phyloP scores from a whole-genome alignment of 805 yeast species.

The Blastobotrys peoriensis region DNA sequence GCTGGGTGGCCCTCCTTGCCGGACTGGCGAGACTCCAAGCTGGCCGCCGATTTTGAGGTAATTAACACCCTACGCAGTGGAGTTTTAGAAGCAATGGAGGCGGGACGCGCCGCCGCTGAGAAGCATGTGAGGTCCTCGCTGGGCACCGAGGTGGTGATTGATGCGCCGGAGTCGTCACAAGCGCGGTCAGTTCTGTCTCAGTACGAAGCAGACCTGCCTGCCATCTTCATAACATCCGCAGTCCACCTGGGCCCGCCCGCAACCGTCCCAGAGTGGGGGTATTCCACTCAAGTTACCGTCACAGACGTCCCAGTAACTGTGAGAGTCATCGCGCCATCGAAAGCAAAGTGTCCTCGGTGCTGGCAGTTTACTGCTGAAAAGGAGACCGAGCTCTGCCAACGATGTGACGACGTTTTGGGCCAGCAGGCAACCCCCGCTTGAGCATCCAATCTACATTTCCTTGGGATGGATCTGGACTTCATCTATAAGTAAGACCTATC shows the following conservation, averaged over 20 bases:
- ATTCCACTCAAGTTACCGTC: constrained; percentile 26
- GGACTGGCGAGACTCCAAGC: constrained; percentile 29
- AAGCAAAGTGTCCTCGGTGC: constrained; percentile 83
- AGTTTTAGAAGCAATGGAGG: constrained; percentile 49
- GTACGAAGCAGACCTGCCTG: constrained; percentile 43
- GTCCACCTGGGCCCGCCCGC: constrained; percentile 36
- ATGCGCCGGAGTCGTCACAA: constrained; percentile 16
- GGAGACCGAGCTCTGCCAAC: constrained; percentile 52
- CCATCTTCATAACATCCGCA: constrained; percentile 58
- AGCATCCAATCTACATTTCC: too few relatives aligned
- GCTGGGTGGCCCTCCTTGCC: constrained; percentile 39
- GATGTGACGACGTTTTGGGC: constrained; percentile 48
- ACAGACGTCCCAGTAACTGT: constrained; percentile 30
- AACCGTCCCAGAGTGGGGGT: constrained; percentile 24
- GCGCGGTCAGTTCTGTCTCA: constrained; percentile 14
- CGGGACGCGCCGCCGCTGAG: constrained; percentile 42
- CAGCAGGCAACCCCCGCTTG: too few relatives aligned
- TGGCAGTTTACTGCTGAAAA: constrained; percentile 67
- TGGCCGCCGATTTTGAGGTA: constrained; percentile 40
- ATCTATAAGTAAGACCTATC: too few relatives aligned
- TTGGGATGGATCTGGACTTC: too few relatives aligned
- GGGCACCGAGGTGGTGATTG: constrained; percentile 46
- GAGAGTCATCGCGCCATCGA: constrained; percentile 40
- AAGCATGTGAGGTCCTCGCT: constrained; percentile 45
- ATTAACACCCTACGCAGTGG: constrained; percentile 45